Base-by-base conservation (phyloP, 2,329 filamentous ascomycete genomes). In the Diaporthe helianthi region DNA sequence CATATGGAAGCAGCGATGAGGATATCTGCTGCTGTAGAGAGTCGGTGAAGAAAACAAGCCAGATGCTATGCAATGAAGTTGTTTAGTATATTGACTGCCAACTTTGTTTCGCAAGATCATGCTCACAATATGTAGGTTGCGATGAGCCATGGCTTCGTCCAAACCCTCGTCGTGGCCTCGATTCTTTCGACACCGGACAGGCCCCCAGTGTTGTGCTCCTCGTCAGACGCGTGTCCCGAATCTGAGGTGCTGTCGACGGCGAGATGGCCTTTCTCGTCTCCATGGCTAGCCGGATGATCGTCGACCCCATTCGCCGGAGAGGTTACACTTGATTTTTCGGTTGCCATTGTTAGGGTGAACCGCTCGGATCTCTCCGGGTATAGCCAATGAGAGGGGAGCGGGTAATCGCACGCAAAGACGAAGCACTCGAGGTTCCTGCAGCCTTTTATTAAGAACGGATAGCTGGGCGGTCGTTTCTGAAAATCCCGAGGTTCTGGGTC, bases 161-260 rank as follows among this genome's bases (percentile, higher is more conserved):
- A 84, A 44, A 82, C 81, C 52, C 80, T 81, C 33, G 84, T 81
- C 10, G 81, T 80, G 17, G 83, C 84, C 73, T 85, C 82, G n/a
- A 85, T 80, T 64, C 82, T 81, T 69, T 82, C 79, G 22, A 86
- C 83, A 76, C 84, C 84, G 10, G 77, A 76, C 74, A 85, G 83
- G 10, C 78, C 78, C 24, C 58, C 67, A 15, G 53, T 68, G 22
- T 63, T 63, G 13, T 15, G 58, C 13, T 49, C 44, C 33, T 63
- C 19, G 8, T 63, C 58, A 8, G 58, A 41, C 8, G 26, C 29
- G 1, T 31, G 24, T 24, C 13, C 58, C 2, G 58, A 63, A 26
- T 63, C 58, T 15, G 58, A 63, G 44, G 29, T 22, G 24, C 22
- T 49, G 26, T 63, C 44, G 31, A 63, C n/a, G 1, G 58, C 58